Conservation (phyloP, 2,329 filamentous ascomycete genomes). For the Curvularia hawaiiensis region DNA sequence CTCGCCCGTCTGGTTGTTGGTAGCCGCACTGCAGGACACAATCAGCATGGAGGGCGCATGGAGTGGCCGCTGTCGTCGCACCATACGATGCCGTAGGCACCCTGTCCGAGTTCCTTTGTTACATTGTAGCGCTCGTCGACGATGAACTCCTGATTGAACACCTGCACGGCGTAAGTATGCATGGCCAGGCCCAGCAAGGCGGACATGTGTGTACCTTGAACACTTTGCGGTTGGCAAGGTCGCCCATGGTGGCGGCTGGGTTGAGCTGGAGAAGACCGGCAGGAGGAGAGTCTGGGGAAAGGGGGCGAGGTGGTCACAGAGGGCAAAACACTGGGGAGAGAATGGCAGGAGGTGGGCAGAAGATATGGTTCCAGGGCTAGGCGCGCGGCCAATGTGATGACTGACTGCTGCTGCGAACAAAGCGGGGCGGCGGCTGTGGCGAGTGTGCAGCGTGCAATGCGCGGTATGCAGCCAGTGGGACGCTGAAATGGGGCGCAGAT, state of each 20-base stretch:
- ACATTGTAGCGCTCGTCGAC: slow-evolving; percentile 98
- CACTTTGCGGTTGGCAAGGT: slow-evolving; percentile 73
- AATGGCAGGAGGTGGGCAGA: slow-evolving; percentile 23
- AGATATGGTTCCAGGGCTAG: slow-evolving; percentile 35
- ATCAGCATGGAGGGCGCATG: slow-evolving; percentile 23
- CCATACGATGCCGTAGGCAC: slow-evolving; percentile 99
- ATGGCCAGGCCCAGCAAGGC: neutral
- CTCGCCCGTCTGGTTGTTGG: slow-evolving; percentile 87
- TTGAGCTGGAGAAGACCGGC: neutral
- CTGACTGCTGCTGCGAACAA: slow-evolving; percentile 23
- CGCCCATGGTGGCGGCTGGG: slow-evolving; percentile 55
- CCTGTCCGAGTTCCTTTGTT: slow-evolving; percentile 97
- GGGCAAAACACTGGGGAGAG: slow-evolving; percentile 12
- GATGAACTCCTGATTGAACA: slow-evolving; percentile 99
- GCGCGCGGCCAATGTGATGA: slow-evolving; percentile 38
- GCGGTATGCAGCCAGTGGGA: slow-evolving; percentile 15
- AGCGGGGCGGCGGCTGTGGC: slow-evolving; percentile 28
- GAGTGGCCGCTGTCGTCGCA: slow-evolving; percentile 52
- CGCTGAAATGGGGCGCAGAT: slow-evolving; percentile 18
- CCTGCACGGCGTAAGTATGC: slow-evolving; percentile 18
- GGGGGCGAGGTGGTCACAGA: slow-evolving; percentile 7
- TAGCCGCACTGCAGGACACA: slow-evolving; percentile 72
- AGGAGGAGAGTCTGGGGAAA: slow-evolving; percentile 55
- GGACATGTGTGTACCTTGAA: slow-evolving; percentile 31
- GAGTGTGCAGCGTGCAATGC: slow-evolving; percentile 8